A percentile compares a stretch with the other conserved stretches of the same genome.
Evolutionary conservation across 2,329 filamentous ascomycete species (phyloP).

Genomic region (Cladobotryum protrusum): DNA sequence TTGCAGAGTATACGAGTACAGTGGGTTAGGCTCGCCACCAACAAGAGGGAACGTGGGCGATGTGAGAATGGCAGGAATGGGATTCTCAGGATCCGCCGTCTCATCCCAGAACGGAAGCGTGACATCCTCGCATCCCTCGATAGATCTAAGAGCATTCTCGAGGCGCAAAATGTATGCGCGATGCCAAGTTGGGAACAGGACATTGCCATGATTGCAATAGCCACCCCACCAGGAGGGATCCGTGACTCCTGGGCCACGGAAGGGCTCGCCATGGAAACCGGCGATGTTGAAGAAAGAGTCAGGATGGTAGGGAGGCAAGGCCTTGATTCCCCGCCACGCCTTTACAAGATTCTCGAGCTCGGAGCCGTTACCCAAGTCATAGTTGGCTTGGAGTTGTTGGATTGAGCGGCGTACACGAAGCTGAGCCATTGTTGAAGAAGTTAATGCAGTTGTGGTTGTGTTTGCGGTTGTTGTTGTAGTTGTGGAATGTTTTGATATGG

Average conservation of each 20-base stretch:
- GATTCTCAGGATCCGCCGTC: background rate
- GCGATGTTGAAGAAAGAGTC: constrained; percentile 23
- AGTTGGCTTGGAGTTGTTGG: background rate
- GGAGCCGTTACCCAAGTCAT: background rate
- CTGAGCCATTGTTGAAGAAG: no score
- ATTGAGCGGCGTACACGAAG: background rate
- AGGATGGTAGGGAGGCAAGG: constrained; percentile 1
- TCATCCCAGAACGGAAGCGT: constrained; percentile 20
- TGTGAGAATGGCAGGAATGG: constrained; percentile 11
- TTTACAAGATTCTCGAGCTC: background rate
- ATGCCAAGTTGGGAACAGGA: constrained; percentile 26
- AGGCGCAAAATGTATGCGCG: constrained; percentile 21
- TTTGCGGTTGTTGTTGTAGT: no score
- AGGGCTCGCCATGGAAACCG: constrained; percentile 24
- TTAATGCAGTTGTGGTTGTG: no score
- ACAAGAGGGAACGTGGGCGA: constrained; percentile 4
- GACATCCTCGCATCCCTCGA: constrained; percentile 9
- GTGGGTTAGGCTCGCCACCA: constrained; percentile 15
- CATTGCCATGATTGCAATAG: constrained; percentile 24
- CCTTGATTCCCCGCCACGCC: background rate
- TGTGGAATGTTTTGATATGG: no score
- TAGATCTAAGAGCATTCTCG: constrained; percentile 17
- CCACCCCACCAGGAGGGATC: constrained; percentile 22
- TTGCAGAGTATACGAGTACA: constrained; percentile 20
- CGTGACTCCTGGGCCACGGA: constrained; percentile 16